Percentiles rank a stretch among this genome's conserved stretches.
These are phyloP conservation scores for Candida sonorensis DNA, from an alignment of 805 yeast species.

Conservation along the genomic window DNA sequence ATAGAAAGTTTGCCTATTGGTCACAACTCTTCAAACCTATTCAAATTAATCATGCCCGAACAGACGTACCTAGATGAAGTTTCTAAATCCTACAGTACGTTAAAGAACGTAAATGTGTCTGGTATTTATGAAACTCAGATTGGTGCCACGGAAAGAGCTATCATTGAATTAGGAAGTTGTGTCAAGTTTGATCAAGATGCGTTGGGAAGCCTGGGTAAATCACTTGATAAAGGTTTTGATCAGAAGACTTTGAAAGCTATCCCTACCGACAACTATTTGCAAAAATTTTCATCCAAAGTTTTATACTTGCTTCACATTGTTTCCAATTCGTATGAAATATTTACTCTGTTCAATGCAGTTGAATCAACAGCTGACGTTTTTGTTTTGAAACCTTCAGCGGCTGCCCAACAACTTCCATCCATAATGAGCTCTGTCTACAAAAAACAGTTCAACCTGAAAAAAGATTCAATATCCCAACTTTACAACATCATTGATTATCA, in stretches of 20 bases:
- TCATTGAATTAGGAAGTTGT: slow-evolving; percentile 70
- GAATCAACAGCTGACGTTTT: slow-evolving; percentile 42
- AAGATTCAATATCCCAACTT: slow-evolving; percentile 34
- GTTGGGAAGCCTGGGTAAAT: slow-evolving; percentile 81
- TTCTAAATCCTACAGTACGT: slow-evolving; percentile 50
- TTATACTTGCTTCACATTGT: slow-evolving; percentile 63
- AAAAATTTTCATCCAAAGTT: slow-evolving; percentile 47
- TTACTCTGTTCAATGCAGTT: slow-evolving; percentile 61
- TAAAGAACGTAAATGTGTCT: slow-evolving; percentile 52
- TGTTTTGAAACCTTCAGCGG: slow-evolving; percentile 60
- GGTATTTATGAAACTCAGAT: slow-evolving; percentile 77
- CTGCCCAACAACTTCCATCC: slow-evolving; percentile 59
- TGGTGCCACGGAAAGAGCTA: slow-evolving; percentile 60
- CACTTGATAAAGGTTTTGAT: slow-evolving; percentile 80
- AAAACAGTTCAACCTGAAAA: slow-evolving; percentile 44
- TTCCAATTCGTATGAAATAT: slow-evolving; percentile 71
- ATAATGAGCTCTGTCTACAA: slow-evolving; percentile 48
- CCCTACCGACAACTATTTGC: slow-evolving; percentile 47
- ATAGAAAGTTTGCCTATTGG: slow-evolving; percentile 68
- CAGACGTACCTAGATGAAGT: slow-evolving; percentile 47
- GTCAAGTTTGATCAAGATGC: slow-evolving; percentile 62
- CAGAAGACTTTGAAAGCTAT: slow-evolving; percentile 43
- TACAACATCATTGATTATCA: slow-evolving; percentile 47
- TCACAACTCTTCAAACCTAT: slow-evolving; percentile 44
- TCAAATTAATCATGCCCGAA: slow-evolving; percentile 66